A percentile compares a stretch with the other conserved stretches of the same genome.
Conservation (phyloP, 352 stramenopile species). For the Phytophthora europaea region DNA sequence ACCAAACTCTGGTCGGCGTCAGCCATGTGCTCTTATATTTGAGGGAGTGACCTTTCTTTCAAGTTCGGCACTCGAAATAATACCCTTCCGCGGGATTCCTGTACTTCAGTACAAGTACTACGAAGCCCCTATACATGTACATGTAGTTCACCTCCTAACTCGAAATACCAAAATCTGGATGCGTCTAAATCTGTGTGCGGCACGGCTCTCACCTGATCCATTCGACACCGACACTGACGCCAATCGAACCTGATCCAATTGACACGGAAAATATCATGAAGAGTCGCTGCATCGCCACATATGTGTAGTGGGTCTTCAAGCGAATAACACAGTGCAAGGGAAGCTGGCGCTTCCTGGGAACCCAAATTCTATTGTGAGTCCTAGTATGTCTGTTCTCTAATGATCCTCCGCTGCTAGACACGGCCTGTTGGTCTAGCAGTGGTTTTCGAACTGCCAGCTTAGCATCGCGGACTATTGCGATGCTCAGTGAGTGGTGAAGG, state of each 20-base stretch:
- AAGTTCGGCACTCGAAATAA: no score
- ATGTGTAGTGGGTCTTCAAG: neutral
- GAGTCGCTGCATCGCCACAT: no score
- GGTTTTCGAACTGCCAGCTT: neutral
- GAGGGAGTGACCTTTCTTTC: no score
- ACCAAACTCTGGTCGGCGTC: neutral
- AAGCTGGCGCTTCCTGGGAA: neutral
- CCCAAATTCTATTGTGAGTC: constrained; percentile 10
- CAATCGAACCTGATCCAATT: neutral
- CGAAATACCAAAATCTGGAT: no score
- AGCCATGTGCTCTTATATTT: neutral
- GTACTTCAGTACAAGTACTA: no score
- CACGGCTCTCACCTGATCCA: neutral
- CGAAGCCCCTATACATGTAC: no score
- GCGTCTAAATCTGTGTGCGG: neutral
- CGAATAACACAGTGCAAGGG: neutral
- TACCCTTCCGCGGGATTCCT: no score
- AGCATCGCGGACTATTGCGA: neutral
- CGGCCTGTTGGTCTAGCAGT: neutral
- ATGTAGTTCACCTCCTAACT: no score
- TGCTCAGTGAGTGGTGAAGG: neutral
- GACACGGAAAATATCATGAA: no score
- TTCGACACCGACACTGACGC: neutral
- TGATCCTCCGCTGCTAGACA: neutral
- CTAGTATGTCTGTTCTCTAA: constrained; percentile 5